Base-by-base conservation (phyloP, 2,329 filamentous ascomycete genomes). In the Exophiala oligosperma region DNA sequence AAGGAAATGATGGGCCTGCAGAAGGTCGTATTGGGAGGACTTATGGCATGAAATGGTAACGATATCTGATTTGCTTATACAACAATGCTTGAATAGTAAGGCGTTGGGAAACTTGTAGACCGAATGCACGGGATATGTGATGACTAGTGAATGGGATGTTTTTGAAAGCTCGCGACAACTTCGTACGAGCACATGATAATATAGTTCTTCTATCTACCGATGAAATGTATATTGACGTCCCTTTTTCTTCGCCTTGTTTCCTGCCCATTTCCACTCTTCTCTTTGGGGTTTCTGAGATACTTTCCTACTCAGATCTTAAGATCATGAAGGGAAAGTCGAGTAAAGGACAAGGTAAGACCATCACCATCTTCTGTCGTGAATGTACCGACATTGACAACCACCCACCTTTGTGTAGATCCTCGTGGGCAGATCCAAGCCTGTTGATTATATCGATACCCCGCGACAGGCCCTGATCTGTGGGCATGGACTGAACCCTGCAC, bases 21-120 rank as follows among this genome's bases (percentile, higher is more conserved):
- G 50, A 94, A 91, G 73, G 88, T 97, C 29, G 92, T 97, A 1
- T 75, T 97, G 1, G 91, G 92, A 2, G 94, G 93, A 0, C 77
- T 97, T 65, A 87, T 97, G 83, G 76, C 54, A 53, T 64, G 59
- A 63, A 35, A 26, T 29, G 38, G n/a, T 24, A 23, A 51, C 17
- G 24, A 37, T 41, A 43, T 49, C 14, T 52, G 24, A 38, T 40
- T 49, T 35, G 50, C 44, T 43, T 38, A 49, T 52, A 50, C 38
- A 29, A 51, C 32, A 24, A 38, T 60, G 43, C 35, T 56, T 61
- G 61, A 54, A 61, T 59, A 59, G 35, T 46, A 58, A 53, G 54
- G 50, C 52, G 52, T 56, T 59, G 57, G 48, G n/a, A 40, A 23
- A 59, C 47, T 44, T 28, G 21, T 26, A 23, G 32, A 28, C 29